Evolutionary conservation across 2,329 filamentous ascomycete genomes (phyloP).

Genomic region (Fusarium praegraminearum): DNA sequence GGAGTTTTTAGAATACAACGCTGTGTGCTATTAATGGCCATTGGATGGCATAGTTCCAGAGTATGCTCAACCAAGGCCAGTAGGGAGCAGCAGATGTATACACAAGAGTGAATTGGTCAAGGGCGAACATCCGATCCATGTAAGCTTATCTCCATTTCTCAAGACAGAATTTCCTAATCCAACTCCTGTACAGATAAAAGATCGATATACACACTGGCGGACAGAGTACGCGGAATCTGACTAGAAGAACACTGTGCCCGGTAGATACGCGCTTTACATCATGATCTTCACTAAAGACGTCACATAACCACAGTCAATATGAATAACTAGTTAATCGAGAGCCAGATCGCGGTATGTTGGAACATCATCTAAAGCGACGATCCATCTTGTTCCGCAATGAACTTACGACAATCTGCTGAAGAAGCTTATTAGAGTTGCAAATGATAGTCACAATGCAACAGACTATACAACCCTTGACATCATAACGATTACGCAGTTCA

Average conservation of each 20-base stretch:
- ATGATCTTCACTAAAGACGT: constrained; percentile 9
- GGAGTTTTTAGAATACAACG: not conserved
- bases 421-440: not conserved
- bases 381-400: constrained; percentile 11
- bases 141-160: not conserved
- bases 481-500: not conserved
- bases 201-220: not conserved
- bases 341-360: not conserved
- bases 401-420: constrained; percentile 11
- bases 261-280: not conserved
- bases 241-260: not conserved
- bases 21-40: not conserved
- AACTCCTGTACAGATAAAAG: not conserved
- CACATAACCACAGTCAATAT: not conserved
- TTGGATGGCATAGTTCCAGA: not conserved
- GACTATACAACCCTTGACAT: not conserved
- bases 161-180: constrained; percentile 6
- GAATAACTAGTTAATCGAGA: not conserved
- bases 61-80: not conserved
- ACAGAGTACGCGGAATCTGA: not conserved
- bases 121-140: not conserved
- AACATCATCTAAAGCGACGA: constrained; percentile 11
- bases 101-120: not conserved
- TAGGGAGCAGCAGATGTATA: not conserved
- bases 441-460: constrained; percentile 1